Evolutionary conservation across 768 basidiomycete genomes (phyloP).

Genomic region (Tubosaeta brunneosetosa): DNA sequence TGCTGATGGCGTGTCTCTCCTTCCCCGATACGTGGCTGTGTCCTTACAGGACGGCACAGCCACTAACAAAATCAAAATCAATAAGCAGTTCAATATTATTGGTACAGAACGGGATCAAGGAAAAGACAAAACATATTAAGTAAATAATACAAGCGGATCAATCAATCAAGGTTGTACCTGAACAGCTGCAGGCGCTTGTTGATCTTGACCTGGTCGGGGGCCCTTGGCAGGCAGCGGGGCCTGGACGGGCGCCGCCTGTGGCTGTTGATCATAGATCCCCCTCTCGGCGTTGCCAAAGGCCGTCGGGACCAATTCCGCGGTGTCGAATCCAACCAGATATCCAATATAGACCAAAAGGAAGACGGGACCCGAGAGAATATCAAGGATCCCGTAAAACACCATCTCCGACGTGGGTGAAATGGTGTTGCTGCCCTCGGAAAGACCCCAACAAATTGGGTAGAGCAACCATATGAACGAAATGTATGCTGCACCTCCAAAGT

Average conservation of each 20-base stretch:
- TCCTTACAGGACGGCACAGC: not conserved
- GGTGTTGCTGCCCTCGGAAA: constrained; percentile 47
- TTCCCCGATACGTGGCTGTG: constrained; percentile 15
- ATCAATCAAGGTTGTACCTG: not conserved
- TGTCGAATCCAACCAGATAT: not conserved
- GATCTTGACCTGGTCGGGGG: not conserved
- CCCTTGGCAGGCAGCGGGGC: not conserved
- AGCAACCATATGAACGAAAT: constrained; percentile 52
- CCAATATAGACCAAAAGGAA: constrained; percentile 35
- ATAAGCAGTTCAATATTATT: not conserved
- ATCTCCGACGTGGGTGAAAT: constrained; percentile 50
- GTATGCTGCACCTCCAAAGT: constrained; percentile 35
- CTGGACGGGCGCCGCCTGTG: too few relatives aligned
- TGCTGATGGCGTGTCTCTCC: not conserved
- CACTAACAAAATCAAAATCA: not conserved
- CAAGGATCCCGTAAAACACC: constrained; percentile 51
- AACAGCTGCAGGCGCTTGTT: too few relatives aligned
- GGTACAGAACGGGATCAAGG: not conserved
- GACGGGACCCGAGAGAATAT: constrained; percentile 35
- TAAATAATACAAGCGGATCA: not conserved
- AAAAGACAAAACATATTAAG: not conserved
- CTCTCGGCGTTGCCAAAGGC: constrained; percentile 7
- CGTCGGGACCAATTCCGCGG: not conserved
- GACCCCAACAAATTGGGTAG: constrained; percentile 58
- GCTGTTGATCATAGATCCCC: not conserved